These are phyloP conservation scores for Pseudomonodictys pantanalensis DNA, from an alignment of 495 filamentous ascomycete species.

Conservation along the genomic window DNA sequence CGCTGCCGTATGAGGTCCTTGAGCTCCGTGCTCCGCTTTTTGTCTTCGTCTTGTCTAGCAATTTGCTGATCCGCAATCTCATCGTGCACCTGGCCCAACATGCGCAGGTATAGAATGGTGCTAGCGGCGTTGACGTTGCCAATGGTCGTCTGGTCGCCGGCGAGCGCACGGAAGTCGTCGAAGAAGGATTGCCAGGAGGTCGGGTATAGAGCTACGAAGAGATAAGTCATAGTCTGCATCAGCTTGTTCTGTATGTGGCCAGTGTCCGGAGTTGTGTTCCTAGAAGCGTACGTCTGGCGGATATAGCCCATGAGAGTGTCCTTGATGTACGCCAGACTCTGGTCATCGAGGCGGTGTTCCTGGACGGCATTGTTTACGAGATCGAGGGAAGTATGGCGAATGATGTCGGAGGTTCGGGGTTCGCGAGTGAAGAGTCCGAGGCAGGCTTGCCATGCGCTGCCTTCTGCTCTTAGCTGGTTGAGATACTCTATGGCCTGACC, in stretches of 20 bases:
- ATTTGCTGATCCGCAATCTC: slow-evolving; percentile 92
- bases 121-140: slow-evolving; percentile 59
- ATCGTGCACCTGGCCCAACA: slow-evolving; percentile 85
- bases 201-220: slow-evolving; percentile 82
- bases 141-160: slow-evolving; percentile 48
- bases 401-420: slow-evolving; percentile 76
- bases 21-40: slow-evolving; percentile 73
- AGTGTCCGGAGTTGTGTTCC: slow-evolving; percentile 58
- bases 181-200: slow-evolving; percentile 83
- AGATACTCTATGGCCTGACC: slow-evolving; percentile 84
- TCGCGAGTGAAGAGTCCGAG: slow-evolving; percentile 75
- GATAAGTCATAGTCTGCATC: slow-evolving; percentile 86
- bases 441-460: slow-evolving; percentile 82
- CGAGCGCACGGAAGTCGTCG: slow-evolving; percentile 74
- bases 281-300: slow-evolving; percentile 62
- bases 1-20: slow-evolving; percentile 84
- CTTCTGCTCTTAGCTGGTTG: slow-evolving; percentile 72
- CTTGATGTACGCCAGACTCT: slow-evolving; percentile 66
- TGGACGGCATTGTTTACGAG: slow-evolving; percentile 89
- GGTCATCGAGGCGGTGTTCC: slow-evolving; percentile 63
- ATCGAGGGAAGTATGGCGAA: slow-evolving; percentile 84
- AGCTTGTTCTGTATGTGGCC: slow-evolving; percentile 91
- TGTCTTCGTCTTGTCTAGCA: slow-evolving; percentile 68
- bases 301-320: slow-evolving; percentile 76
- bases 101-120: slow-evolving; percentile 82